Evolutionary conservation across 176 grass and related monocot species (phyloP), one percentile per base, ranked within the genome.

Genomic region (Oryza longistaminata): DNA sequence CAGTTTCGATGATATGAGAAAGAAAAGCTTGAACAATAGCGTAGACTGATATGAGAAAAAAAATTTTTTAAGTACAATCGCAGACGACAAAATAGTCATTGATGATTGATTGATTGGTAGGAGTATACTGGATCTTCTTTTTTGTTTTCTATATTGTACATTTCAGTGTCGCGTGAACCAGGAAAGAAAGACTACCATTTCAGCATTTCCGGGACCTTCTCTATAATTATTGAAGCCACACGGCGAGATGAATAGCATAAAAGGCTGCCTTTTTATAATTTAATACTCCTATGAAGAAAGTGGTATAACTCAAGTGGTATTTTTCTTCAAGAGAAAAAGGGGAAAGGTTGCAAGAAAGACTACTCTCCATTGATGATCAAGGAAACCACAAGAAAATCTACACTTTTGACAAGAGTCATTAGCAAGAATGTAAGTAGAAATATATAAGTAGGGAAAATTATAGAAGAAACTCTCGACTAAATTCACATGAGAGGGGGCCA

Each of bases 211-310:
- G 22, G 52, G 34, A 13, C 53, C 73, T 65, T 77, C 83, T 58
- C 19, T 22, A 44, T 4, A 58, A 71, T 71, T 53, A 81, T 70
- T 24, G 22, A 76, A 55, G 17, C 48, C 60, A 83, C 73, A 66
- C 60, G 70, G 27, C 77, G 40, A 42, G 49, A n/a, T 64, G 42
- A 60, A 37, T 37, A 37, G 35, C 35, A 27, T 43, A 61, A 42
- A 61, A 3, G 1, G 21, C 55, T 10, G 9, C 53, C 53, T 11
- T 62, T 21, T 21, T 67, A 40, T 15, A 21, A 40, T 5, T 50
- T 12, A 1, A 21, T 62, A 43, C 9, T 43, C 42, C 42, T 43
- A 19, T 13, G 11, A 27, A 0, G 5, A 45, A 39, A 79, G 53
- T 58, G 48, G 1, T 15, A 21, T 31, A 52, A 37, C 1, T 15